Evolutionary conservation across 257 asterid genomes (phyloP).

Genomic region (Nicotiana tomentosiformis): DNA sequence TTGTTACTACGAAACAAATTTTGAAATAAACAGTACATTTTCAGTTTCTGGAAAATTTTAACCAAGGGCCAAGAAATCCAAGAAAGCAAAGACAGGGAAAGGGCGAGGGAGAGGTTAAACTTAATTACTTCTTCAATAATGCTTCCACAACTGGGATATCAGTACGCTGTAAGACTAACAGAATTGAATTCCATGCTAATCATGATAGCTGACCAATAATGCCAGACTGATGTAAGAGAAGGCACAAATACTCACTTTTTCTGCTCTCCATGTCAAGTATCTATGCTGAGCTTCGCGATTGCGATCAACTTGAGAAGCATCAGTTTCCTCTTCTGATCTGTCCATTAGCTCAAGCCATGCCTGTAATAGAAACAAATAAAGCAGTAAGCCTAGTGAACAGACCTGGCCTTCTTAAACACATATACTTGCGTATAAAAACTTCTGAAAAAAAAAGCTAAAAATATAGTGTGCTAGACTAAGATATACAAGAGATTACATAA

Average conservation of each 20-base stretch:
- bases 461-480: not conserved
- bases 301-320: slow-evolving; percentile 30
- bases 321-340: slow-evolving; percentile 41
- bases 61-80: not conserved
- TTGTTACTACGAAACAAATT: too few relatives aligned
- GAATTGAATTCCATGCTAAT: not conserved
- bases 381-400: slow-evolving; percentile 10
- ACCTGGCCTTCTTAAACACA: not conserved
- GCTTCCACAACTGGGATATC: not conserved
- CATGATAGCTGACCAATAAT: not conserved
- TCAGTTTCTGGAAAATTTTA: not conserved
- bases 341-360: slow-evolving; percentile 76
- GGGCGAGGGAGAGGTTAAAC: not conserved
- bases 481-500: not conserved
- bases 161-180: not conserved
- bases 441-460: not conserved
- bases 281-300: slow-evolving; percentile 71
- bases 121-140: not conserved
- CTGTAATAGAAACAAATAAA: slow-evolving; percentile 26
- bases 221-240: not conserved
- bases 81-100: not conserved
- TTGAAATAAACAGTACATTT: too few relatives aligned
- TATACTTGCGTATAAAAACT: not conserved
- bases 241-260: slow-evolving; percentile 45
- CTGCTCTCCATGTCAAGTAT: slow-evolving; percentile 88